Base-by-base conservation (phyloP, 108 stramenopile species). In the Skeletonema potamos region DNA sequence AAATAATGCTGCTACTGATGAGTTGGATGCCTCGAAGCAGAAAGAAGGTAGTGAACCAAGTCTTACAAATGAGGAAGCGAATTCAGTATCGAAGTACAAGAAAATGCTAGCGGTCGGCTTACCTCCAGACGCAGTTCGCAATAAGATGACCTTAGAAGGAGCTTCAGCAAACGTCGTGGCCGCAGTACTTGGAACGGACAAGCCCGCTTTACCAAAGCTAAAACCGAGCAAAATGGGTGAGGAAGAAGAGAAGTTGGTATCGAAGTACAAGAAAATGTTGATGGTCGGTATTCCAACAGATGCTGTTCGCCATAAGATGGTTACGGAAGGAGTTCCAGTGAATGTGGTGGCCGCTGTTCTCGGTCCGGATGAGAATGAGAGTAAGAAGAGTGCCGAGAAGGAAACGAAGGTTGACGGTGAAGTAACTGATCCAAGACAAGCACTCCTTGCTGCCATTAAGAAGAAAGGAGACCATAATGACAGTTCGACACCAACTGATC, bases 401-500 rank as follows among this genome's bases (percentile, higher is more conserved):
- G 82, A 44, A 57, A 76, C 60, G 30, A 72, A 68, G 58, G 30
- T 57, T 28, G 72, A 67, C 33, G 51, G 64, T 26, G 68, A 68
- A 36, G 63, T 32, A 18, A 59, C 30, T 32, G 74, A 77, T 67
- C 81, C 77, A 27, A 64, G 81, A 51, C 71, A 77, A 44, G 76
- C 68, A 12, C 59, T 85, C n/a, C 66, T 82, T 59, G 76, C 76
- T 26, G 81, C 73, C 3, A 82, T 85, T 41, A 71, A 81, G 43
- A 66, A 77, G 2, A 30, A 61, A 6, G 58, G 60, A 44, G 15
- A 36, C 51, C 32, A 10, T 30, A 36, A 11, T 82, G 66, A 59
- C 62, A 36, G 64, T 86, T 44, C 82, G 85, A 1, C 72, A 74
- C 39, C 83, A 79, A 54, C 81, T 75, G 62, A 89, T 89, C 85